A percentile compares a stretch with the other conserved stretches of the same genome.
Evolutionary conservation across 2,329 filamentous ascomycete genomes (phyloP).

Genomic region (Colletotrichum tofieldiae): DNA sequence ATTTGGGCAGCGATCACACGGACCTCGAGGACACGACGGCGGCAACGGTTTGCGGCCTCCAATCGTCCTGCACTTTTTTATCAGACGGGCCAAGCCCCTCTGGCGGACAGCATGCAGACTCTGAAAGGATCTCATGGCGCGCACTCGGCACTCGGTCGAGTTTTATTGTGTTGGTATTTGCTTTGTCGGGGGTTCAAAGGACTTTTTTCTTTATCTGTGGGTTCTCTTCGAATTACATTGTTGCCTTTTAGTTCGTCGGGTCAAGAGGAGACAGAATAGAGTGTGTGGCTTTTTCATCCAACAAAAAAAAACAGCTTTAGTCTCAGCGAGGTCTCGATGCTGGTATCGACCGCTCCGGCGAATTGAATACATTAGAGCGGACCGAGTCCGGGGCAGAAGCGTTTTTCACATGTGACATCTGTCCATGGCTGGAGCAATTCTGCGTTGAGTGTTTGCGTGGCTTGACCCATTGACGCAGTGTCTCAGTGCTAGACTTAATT

Average conservation of each 20-base stretch:
- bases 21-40: conserved; percentile 38
- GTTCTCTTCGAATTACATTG: conserved; percentile 35
- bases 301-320: conserved; percentile 33
- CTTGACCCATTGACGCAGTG: conserved; percentile 30
- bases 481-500: conserved; percentile 27
- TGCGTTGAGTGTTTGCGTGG: conserved; percentile 13
- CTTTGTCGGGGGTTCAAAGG: conserved; percentile 33
- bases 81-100: conserved; percentile 33
- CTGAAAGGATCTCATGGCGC: conserved; percentile 17
- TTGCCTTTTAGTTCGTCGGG: conserved; percentile 34
- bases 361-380: conserved; percentile 42
- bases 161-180: conserved; percentile 35
- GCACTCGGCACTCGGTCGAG: conserved; percentile 21
- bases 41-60: conserved; percentile 32
- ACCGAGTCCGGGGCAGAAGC: background rate
- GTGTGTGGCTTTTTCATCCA: conserved; percentile 31
- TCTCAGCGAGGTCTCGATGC: conserved; percentile 40
- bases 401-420: conserved; percentile 17
- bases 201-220: conserved; percentile 35
- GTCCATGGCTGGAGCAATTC: background rate
- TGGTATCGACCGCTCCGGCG: conserved; percentile 40
- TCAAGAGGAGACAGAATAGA: conserved; percentile 32
- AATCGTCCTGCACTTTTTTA: conserved; percentile 33
- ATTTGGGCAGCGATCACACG: conserved; percentile 36
- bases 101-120: conserved; percentile 24